phyloP scores from a whole-genome alignment of 1,284 basidiomycete genomes.

The Fomitopsis pinicola region DNA sequence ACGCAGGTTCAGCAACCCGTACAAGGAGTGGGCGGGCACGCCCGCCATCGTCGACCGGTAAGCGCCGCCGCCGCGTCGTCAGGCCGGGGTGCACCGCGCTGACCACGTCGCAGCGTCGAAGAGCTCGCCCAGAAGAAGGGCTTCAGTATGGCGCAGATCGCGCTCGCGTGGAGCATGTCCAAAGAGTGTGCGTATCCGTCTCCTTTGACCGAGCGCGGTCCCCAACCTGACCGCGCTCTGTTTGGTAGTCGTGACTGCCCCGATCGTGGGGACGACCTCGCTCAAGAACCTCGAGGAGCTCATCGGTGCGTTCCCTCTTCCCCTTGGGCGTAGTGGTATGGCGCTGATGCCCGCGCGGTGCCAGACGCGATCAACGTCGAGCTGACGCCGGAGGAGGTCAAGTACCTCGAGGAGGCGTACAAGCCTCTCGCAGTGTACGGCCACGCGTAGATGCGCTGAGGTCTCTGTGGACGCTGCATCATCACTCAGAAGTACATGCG shows the following conservation, averaged over 20 bases:
- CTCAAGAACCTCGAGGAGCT: slow-evolving; percentile 47
- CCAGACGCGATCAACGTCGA: slow-evolving; percentile 25
- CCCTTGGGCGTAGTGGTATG: too few species aligned
- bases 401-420: slow-evolving; percentile 19
- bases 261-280: slow-evolving; percentile 50
- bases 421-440: not conserved
- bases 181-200: slow-evolving; percentile 31
- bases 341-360: not conserved
- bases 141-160: slow-evolving; percentile 30
- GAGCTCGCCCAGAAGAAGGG: slow-evolving; percentile 36
- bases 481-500: too few species aligned
- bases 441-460: not conserved
- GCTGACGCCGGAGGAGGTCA: slow-evolving; percentile 15
- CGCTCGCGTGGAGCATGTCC: slow-evolving; percentile 23
- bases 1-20: slow-evolving; percentile 16
- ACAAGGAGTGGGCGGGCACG: slow-evolving; percentile 11
- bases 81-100: too few species aligned
- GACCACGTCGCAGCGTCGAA: slow-evolving; percentile 28
- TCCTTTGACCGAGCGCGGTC: too few species aligned
- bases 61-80: too few species aligned
- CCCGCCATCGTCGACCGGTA: slow-evolving; percentile 12
- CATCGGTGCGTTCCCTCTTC: slow-evolving; percentile 29
- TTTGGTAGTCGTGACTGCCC: slow-evolving; percentile 36
- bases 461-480: too few species aligned
- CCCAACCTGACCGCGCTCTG: slow-evolving; percentile 10